phyloP scores from a whole-genome alignment of 768 basidiomycete genomes.

The Russula sp. region DNA sequence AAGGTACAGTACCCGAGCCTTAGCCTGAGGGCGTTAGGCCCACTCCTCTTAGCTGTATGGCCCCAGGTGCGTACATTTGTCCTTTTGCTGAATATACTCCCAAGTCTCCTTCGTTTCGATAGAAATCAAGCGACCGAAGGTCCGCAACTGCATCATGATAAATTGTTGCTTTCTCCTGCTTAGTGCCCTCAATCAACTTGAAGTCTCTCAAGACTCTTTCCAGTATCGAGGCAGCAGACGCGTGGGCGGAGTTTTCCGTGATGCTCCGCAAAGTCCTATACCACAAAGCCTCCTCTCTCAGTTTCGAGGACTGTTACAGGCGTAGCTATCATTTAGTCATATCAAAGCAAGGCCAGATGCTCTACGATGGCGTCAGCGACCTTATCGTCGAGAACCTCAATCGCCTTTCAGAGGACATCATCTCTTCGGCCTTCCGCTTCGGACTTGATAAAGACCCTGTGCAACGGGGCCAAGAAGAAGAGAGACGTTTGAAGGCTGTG shows the following conservation, averaged over 20 bases:
- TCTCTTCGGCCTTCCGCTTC: conserved; percentile 79
- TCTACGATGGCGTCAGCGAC: conserved; percentile 79
- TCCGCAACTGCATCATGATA: background rate
- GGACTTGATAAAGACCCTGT: conserved; percentile 59
- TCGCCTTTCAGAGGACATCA: conserved; percentile 62
- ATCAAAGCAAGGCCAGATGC: conserved; percentile 70
- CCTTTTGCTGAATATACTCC: background rate
- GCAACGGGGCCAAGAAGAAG: conserved; percentile 77
- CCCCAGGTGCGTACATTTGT: conserved; percentile 27
- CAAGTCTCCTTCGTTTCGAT: conserved; percentile 6
- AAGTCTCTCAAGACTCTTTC: no score
- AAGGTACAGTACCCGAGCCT: no score
- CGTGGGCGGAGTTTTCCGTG: conserved; percentile 70
- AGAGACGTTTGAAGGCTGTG: conserved; percentile 64
- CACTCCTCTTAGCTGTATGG: conserved; percentile 22
- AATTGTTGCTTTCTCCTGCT: no score
- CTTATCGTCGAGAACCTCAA: conserved; percentile 83
- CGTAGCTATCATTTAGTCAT: conserved; percentile 94
- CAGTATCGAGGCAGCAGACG: conserved; percentile 36
- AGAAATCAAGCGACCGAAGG: no score
- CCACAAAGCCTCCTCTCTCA: conserved; percentile 83
- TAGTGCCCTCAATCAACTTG: no score
- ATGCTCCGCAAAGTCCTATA: conserved; percentile 95
- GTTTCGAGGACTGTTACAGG: conserved; percentile 92
- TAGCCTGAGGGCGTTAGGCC: no score